Evolutionary conservation across 108 stramenopile species (phyloP).

Genomic region (Schizochytrium sp.): DNA sequence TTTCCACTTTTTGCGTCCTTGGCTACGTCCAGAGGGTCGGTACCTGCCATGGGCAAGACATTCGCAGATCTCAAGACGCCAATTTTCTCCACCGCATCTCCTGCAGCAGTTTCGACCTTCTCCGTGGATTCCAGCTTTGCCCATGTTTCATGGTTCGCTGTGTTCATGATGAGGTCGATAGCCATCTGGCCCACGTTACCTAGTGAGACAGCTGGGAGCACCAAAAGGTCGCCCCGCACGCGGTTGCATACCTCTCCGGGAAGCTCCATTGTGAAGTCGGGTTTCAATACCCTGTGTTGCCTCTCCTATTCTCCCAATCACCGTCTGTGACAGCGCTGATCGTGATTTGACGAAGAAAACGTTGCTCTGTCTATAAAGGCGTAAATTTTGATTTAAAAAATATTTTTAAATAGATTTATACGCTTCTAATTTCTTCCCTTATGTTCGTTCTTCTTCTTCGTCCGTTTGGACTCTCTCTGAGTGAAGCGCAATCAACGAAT

Average conservation of each 20-base stretch:
- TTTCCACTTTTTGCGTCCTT: not conserved
- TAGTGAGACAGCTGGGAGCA: conserved; percentile 20
- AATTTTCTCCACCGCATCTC: not conserved
- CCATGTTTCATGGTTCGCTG: not conserved
- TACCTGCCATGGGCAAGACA: conserved; percentile 29
- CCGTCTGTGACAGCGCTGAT: too few species aligned
- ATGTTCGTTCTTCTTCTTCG: too few species aligned
- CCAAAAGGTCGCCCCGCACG: conserved; percentile 49
- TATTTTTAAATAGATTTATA: too few species aligned
- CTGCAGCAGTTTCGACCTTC: not conserved
- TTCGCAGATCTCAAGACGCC: conserved; percentile 5
- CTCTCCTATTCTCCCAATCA: too few species aligned
- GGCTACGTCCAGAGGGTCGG: conserved; percentile 13
- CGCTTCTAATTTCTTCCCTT: too few species aligned
- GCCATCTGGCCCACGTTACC: conserved; percentile 53
- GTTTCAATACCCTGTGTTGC: too few species aligned
- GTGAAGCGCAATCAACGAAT: too few species aligned
- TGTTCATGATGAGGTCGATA: conserved; percentile 47
- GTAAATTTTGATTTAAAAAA: too few species aligned
- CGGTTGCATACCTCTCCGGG: not conserved
- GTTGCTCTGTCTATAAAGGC: too few species aligned
- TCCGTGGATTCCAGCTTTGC: not conserved
- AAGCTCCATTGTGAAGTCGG: not conserved
- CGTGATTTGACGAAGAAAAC: too few species aligned
- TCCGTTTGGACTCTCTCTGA: too few species aligned